Evolutionary conservation across 164 flowering plant genomes (phyloP), one percentile per base, ranked within the genome.

Genomic region (Euptelea pleiosperma): DNA sequence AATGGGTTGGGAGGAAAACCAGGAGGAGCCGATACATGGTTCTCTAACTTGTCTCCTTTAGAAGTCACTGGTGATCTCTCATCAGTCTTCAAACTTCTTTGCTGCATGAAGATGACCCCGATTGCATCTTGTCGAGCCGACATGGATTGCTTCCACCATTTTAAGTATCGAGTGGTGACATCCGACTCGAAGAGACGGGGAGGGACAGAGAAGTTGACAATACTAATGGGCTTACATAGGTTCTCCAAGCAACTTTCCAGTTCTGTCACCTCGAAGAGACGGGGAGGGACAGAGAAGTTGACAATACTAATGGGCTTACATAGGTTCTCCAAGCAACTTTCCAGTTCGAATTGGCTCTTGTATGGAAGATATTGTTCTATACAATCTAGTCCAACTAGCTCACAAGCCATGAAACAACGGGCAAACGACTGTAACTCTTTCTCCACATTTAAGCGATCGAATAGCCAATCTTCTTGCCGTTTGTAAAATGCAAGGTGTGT

Each of bases 311-410:
- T 26, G 5, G 30, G 31, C 37, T 57, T 42, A 10, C 31, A 22
- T 36, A 62, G 18, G 16, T 60, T 6, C 4, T 36, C 69, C 63
- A 60, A 18, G 69, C 44, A 28, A 25, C 10, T 45, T 65, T 51
- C 18, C 37, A 55, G 9, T 9, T 52, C 4, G 30, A 39, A 58
- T 58, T 49, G 19, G 9, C 35, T 10, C 50, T 6, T 30, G 28
- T 15, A 4, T 1, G 82, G 82, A 6, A 43, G 33, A 52, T 77
- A 74, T 16, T 45, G 58, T 33, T 70, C 61, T n/a, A 51, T 51
- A 46, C 51, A 42, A 30, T 65, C 61, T 8, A 70, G 15, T 47
- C 75, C 77, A 34, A 65, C 70, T 28, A 78, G 51, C 59, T 70
- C 73, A 31, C 53, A 57, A n/a, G 45, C 54, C 64, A 45, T 61